A percentile compares a stretch with the other conserved stretches of the same genome.
These are phyloP conservation scores for Penicillium sp. DNA, from an alignment of 2,329 filamentous ascomycete genomes.

Conservation along the genomic window DNA sequence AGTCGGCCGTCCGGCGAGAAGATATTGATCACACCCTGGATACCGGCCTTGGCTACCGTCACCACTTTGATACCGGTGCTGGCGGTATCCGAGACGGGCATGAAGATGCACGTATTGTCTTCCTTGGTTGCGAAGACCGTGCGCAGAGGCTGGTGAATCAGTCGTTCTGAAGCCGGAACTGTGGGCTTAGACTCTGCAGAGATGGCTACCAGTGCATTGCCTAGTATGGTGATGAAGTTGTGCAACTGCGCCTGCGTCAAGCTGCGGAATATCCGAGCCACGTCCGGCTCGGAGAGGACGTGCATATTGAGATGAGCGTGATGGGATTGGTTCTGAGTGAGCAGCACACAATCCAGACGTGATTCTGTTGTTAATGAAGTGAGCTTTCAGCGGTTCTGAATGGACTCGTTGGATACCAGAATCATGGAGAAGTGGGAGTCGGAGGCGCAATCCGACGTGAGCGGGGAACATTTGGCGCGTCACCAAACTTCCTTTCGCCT, in stretches of 20 bases:
- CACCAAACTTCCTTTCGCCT: too few species aligned
- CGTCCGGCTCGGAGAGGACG: slow-evolving; percentile 34
- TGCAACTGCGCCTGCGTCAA: slow-evolving; percentile 35
- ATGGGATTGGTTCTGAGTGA: too few species aligned
- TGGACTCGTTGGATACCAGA: background rate
- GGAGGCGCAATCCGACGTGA: background rate
- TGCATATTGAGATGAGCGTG: slow-evolving; percentile 27
- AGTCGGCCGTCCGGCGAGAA: slow-evolving; percentile 62
- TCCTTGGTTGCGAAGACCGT: slow-evolving; percentile 40
- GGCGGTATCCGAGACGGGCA: slow-evolving; percentile 64
- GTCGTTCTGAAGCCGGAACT: slow-evolving; percentile 23
- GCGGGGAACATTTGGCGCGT: background rate
- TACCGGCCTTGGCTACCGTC: slow-evolving; percentile 49
- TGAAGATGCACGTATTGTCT: slow-evolving; percentile 63
- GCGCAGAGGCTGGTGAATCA: slow-evolving; percentile 46
- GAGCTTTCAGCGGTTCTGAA: background rate
- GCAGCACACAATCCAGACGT: too few species aligned
- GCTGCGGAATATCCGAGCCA: slow-evolving; percentile 34
- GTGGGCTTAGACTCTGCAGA: slow-evolving; percentile 29
- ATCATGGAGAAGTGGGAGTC: background rate
- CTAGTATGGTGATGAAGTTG: slow-evolving; percentile 37
- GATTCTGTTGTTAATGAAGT: too few species aligned
- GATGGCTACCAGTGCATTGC: slow-evolving; percentile 34
- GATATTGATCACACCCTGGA: slow-evolving; percentile 67
- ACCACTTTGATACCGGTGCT: slow-evolving; percentile 72